Percentiles rank a stretch among this genome's conserved stretches.
Conservation (phyloP, 306 rosid species). For the Glycine latifolia region DNA sequence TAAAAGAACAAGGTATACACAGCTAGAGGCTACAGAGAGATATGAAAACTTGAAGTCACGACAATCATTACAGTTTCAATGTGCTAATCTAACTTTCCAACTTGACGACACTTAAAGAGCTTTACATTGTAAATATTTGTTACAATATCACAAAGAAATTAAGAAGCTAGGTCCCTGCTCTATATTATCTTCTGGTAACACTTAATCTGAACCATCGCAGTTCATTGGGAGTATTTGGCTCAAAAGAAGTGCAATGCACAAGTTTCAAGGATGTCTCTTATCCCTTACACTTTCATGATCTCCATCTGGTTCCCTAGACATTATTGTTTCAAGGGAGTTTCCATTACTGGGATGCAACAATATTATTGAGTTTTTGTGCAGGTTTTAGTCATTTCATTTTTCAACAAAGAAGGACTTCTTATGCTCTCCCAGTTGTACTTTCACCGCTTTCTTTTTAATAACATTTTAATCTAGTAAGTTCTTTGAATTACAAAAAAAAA, state of each 20-base stretch:
- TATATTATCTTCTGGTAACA: constrained; percentile 3
- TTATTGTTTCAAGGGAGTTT: neutral
- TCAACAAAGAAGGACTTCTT: neutral
- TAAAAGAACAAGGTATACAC: neutral
- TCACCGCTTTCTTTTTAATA: neutral
- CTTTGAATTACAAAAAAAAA: constrained; percentile 21
- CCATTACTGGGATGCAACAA: neutral
- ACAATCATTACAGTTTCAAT: neutral
- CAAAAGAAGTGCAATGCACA: neutral
- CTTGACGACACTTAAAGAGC: neutral
- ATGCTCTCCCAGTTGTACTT: neutral
- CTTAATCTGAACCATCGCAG: neutral
- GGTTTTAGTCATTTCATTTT: neutral
- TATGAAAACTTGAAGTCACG: neutral
- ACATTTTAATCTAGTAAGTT: neutral
- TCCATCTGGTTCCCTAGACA: neutral
- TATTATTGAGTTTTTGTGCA: neutral
- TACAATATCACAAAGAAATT: constrained; percentile 4
- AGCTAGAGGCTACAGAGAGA: constrained; percentile 36
- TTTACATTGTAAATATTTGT: constrained; percentile 3
- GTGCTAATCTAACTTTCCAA: constrained; percentile 6
- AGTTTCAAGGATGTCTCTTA: neutral
- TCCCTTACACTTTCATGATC: neutral
- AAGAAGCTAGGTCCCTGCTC: constrained; percentile 12
- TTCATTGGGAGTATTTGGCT: neutral